Conservation (phyloP, 2,329 filamentous ascomycete genomes). For the Emydomyces testavorans region DNA sequence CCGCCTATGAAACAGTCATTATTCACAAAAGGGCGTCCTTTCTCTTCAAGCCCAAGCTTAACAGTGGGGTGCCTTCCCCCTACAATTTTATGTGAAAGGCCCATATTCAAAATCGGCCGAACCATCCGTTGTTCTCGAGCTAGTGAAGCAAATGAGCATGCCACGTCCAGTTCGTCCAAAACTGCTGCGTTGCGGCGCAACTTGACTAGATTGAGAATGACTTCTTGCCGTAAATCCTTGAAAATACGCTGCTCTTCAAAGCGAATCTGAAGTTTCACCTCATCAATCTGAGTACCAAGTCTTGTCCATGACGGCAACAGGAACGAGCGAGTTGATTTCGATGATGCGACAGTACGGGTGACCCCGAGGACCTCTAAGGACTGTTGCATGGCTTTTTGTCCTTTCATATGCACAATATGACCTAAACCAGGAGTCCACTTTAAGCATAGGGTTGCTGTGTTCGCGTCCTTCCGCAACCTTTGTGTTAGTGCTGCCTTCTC, state of each 20-base stretch:
- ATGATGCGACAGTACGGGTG: slow-evolving; percentile 57
- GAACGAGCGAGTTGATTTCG: slow-evolving; percentile 74
- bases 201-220: slow-evolving; percentile 71
- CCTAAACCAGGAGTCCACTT: slow-evolving; percentile 80
- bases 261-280: slow-evolving; percentile 63
- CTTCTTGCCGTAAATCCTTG: slow-evolving; percentile 57
- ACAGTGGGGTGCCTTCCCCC: slow-evolving; percentile 89
- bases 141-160: slow-evolving; percentile 70
- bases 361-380: slow-evolving; percentile 34
- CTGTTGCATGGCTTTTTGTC: slow-evolving; percentile 51
- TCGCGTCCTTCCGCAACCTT: slow-evolving; percentile 50
- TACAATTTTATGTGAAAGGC: slow-evolving; percentile 60
- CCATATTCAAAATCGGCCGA: slow-evolving; percentile 58
- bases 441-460: slow-evolving; percentile 57
- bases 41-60: slow-evolving; percentile 64
- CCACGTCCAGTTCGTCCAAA: slow-evolving; percentile 84
- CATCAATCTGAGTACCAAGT: slow-evolving; percentile 69
- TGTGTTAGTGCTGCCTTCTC: slow-evolving; percentile 53
- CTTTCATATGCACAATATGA: slow-evolving; percentile 82
- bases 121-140: slow-evolving; percentile 62
- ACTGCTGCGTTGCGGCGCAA: slow-evolving; percentile 82
- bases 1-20: slow-evolving; percentile 82
- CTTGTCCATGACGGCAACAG: slow-evolving; percentile 73
- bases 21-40: slow-evolving; percentile 68
- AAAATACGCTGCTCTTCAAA: slow-evolving; percentile 77